phyloP scores from a whole-genome alignment of 495 filamentous ascomycete genomes.

The Tetracladium setigerum region DNA sequence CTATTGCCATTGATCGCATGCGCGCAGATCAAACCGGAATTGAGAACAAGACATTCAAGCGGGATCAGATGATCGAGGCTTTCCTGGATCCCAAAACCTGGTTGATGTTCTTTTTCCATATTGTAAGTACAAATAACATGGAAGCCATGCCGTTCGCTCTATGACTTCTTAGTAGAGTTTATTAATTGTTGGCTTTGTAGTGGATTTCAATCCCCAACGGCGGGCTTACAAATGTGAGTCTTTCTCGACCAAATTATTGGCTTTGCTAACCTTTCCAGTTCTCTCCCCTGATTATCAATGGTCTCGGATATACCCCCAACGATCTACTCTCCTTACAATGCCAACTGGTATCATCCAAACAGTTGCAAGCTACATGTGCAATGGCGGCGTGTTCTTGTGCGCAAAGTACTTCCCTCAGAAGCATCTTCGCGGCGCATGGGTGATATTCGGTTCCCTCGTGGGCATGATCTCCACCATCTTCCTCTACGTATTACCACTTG shows the following conservation, averaged over 20 bases:
- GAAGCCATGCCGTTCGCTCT: too few relatives aligned
- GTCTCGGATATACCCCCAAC: constrained; percentile 13
- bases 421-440: constrained; percentile 18
- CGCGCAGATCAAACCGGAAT: constrained; percentile 55
- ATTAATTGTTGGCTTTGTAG: too few relatives aligned
- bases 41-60: constrained; percentile 57
- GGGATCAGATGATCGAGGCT: constrained; percentile 49
- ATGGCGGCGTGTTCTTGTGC: constrained; percentile 18
- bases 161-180: too few relatives aligned
- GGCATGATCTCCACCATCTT: constrained; percentile 17
- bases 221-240: not conserved
- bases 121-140: constrained; percentile 18
- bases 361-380: constrained; percentile 22
- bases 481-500: constrained; percentile 18
- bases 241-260: too few relatives aligned
- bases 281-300: constrained; percentile 15
- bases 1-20: constrained; percentile 49
- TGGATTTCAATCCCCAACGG: constrained; percentile 1
- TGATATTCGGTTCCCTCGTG: constrained; percentile 22
- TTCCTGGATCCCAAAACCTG: constrained; percentile 48
- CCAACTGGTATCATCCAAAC: constrained; percentile 32
- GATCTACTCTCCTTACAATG: constrained; percentile 30
- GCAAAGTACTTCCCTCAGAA: constrained; percentile 13
- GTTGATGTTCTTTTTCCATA: constrained; percentile 22
- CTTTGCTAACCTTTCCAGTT: constrained; percentile 5